These are phyloP conservation scores for Ambispora gerdemannii DNA, from an alignment of 192 early-diverging fungal species.

Conservation along the genomic window DNA sequence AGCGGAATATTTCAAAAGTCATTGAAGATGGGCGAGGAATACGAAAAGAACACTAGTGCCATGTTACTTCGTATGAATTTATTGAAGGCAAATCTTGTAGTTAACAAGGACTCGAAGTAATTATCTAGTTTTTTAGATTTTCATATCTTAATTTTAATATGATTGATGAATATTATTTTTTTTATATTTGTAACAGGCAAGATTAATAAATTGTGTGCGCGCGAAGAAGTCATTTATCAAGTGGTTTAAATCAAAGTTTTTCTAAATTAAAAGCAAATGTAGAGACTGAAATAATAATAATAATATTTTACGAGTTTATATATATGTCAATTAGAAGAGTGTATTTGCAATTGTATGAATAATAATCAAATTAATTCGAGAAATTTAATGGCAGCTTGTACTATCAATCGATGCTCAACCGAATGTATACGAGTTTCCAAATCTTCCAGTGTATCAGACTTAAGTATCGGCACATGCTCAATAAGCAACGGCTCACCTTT, in stretches of 20 bases:
- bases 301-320: too few relatives aligned
- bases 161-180: too few relatives aligned
- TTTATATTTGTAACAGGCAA: not conserved
- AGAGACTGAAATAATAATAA: too few relatives aligned
- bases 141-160: not conserved
- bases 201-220: not conserved
- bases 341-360: not conserved
- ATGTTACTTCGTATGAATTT: slow-evolving; percentile 67
- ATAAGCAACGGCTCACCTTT: slow-evolving; percentile 85
- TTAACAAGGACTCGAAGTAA: slow-evolving; percentile 14
- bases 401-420: slow-evolving; percentile 85
- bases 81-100: slow-evolving; percentile 49
- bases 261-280: not conserved
- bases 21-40: slow-evolving; percentile 62
- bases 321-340: not conserved
- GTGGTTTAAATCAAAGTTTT: not conserved
- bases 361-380: slow-evolving; percentile 34
- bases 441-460: slow-evolving; percentile 72
- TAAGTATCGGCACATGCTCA: slow-evolving; percentile 71
- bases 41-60: slow-evolving; percentile 57
- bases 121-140: not conserved
- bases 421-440: slow-evolving; percentile 88
- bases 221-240: not conserved
- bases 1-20: slow-evolving; percentile 66
- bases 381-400: slow-evolving; percentile 62